Percentiles rank a stretch among this genome's conserved stretches.
Conservation (phyloP, 139 green algal genomes). For the Volvox africanus region DNA sequence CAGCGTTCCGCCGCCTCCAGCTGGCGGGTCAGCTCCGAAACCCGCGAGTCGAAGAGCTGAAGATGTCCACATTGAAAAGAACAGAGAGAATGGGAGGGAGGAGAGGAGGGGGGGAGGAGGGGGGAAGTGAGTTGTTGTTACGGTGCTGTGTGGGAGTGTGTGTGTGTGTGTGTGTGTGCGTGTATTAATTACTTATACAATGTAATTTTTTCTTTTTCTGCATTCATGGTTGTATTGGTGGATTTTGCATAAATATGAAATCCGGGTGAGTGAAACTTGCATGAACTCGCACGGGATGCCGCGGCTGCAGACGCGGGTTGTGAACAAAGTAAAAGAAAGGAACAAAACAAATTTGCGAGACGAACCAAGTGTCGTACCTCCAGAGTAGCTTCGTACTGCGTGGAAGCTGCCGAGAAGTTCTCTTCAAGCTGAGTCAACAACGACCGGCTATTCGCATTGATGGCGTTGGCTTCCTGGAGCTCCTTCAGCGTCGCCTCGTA, state of each 20-base stretch:
- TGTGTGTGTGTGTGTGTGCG: neutral
- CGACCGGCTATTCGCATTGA: conserved; percentile 39
- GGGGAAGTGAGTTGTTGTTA: neutral
- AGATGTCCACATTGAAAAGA: neutral
- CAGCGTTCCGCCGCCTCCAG: conserved; percentile 12
- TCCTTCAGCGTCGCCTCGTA: conserved; percentile 29
- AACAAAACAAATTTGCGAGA: no score
- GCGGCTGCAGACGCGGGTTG: no score
- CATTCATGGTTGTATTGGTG: no score
- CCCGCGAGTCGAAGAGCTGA: conserved; percentile 43
- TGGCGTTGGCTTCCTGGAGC: conserved; percentile 31
- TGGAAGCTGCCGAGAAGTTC: conserved; percentile 39
- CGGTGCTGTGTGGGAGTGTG: neutral
- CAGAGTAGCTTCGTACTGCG: conserved; percentile 44
- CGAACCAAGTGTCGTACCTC: conserved; percentile 7
- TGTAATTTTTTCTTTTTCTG: no score
- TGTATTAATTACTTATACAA: no score
- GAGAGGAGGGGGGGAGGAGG: neutral
- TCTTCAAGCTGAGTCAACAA: conserved; percentile 40
- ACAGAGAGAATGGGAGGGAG: neutral
- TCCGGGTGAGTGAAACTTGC: no score
- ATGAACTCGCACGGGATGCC: no score
- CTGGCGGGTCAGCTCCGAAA: conserved; percentile 39
- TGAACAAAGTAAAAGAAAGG: no score
- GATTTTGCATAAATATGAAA: no score